A percentile compares a stretch with the other conserved stretches of the same genome.
These are phyloP conservation scores for Trichosporon sp. DNA, from an alignment of 1,284 basidiomycete genomes.

Conservation along the genomic window DNA sequence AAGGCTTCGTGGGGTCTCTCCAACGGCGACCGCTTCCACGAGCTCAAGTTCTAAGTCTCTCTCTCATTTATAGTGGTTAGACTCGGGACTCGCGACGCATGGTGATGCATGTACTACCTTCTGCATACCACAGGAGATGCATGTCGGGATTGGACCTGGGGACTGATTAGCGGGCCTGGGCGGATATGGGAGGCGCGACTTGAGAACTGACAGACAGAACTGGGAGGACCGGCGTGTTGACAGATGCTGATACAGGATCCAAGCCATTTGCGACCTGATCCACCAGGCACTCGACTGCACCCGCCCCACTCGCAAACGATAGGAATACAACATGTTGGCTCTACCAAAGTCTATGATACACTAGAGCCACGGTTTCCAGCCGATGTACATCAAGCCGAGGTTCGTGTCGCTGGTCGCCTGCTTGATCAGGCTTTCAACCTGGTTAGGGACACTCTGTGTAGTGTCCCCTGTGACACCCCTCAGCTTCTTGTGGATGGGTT, in stretches of 20 bases:
- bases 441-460: conserved; percentile 63
- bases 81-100: conserved; percentile 13
- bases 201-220: background rate
- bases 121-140: conserved; percentile 8
- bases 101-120: conserved; percentile 31
- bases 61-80: conserved; percentile 9
- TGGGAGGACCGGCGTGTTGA: background rate
- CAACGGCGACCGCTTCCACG: conserved; percentile 64
- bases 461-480: conserved; percentile 61
- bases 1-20: conserved; percentile 90
- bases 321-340: background rate
- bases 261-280: too few relatives aligned
- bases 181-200: background rate
- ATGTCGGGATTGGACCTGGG: conserved; percentile 2
- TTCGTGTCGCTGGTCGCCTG: conserved; percentile 72
- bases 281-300: background rate
- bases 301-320: background rate
- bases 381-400: conserved; percentile 59
- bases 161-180: background rate
- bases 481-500: conserved; percentile 77
- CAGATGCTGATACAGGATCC: background rate
- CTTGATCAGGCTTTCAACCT: conserved; percentile 84
- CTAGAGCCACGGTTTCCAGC: conserved; percentile 76
- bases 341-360: background rate
- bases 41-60: conserved; percentile 50